Conservation (phyloP, 352 stramenopile genomes). For the Phytophthora nicotianae region DNA sequence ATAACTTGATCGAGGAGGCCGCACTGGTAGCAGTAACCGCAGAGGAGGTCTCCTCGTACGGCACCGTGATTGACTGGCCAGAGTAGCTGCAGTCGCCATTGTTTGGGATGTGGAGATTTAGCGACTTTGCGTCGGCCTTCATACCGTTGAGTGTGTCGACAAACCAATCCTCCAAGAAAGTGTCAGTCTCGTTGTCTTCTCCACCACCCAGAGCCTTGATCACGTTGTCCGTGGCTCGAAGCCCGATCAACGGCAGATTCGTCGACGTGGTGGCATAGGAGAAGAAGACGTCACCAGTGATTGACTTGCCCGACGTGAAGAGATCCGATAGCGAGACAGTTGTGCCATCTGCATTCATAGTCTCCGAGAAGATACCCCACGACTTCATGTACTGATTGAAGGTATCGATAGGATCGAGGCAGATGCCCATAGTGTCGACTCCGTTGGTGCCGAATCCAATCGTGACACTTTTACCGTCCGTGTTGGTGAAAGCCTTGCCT, state of each 20-base stretch:
- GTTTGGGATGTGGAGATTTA: slow-evolving; percentile 35
- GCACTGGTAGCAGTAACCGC: neutral
- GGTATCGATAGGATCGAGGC: slow-evolving; percentile 39
- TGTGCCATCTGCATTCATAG: slow-evolving; percentile 5
- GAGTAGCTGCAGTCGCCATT: slow-evolving; percentile 20
- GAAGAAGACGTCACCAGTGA: slow-evolving; percentile 32
- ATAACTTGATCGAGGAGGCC: slow-evolving; percentile 3
- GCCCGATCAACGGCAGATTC: slow-evolving; percentile 31
- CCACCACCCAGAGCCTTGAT: neutral
- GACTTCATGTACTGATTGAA: slow-evolving; percentile 23
- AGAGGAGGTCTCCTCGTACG: slow-evolving; percentile 11
- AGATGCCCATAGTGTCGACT: slow-evolving; percentile 43
- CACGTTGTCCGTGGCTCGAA: slow-evolving; percentile 23
- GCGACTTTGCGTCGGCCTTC: slow-evolving; percentile 3
- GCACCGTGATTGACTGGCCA: slow-evolving; percentile 27
- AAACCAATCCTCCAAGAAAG: slow-evolving; percentile 4
- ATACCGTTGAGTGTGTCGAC: neutral
- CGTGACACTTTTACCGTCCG: slow-evolving; percentile 7
- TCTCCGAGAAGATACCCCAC: slow-evolving; percentile 39
- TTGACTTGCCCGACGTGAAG: slow-evolving; percentile 47
- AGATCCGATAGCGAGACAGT: slow-evolving; percentile 39
- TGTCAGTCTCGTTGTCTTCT: neutral
- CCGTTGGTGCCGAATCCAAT: slow-evolving; percentile 28
- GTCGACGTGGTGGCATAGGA: slow-evolving; percentile 25
- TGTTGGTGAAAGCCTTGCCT: slow-evolving; percentile 46